Evolutionary conservation across 495 filamentous ascomycete species (phyloP).

Genomic region (Penicillium steckii): DNA sequence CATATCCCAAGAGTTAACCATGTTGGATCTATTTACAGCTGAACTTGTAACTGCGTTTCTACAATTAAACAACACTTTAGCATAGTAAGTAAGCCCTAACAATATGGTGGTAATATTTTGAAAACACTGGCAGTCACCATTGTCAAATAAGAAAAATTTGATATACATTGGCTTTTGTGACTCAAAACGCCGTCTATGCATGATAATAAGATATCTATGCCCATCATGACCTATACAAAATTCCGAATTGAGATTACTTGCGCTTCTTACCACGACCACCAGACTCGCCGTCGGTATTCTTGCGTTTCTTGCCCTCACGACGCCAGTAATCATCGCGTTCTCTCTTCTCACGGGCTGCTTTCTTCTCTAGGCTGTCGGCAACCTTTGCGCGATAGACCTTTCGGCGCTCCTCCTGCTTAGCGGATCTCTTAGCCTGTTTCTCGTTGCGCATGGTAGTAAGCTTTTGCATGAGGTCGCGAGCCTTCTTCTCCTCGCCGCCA

Average conservation of each 20-base stretch:
- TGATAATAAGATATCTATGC: slow-evolving; percentile 8
- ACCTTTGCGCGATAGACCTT: slow-evolving; percentile 78
- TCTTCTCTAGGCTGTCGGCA: slow-evolving; percentile 76
- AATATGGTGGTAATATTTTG: too few relatives aligned
- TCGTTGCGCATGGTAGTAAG: slow-evolving; percentile 89
- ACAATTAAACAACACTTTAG: too few relatives aligned
- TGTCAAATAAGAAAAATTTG: neutral
- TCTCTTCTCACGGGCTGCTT: slow-evolving; percentile 76
- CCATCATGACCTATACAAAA: slow-evolving; percentile 22
- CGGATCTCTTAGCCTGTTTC: slow-evolving; percentile 74
- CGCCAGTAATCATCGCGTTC: slow-evolving; percentile 93
- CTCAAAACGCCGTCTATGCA: slow-evolving; percentile 31
- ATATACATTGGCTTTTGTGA: slow-evolving; percentile 26
- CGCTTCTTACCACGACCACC: slow-evolving; percentile 74
- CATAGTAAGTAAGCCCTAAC: too few relatives aligned
- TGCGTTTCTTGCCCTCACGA: slow-evolving; percentile 92
- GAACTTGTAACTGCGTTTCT: too few relatives aligned
- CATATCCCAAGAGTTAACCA: too few relatives aligned
- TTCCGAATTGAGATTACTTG: slow-evolving; percentile 29
- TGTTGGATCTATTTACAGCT: too few relatives aligned
- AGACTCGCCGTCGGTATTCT: slow-evolving; percentile 54
- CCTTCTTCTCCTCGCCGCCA: slow-evolving; percentile 80
- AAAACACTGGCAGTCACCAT: neutral
- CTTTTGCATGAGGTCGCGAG: slow-evolving; percentile 89
- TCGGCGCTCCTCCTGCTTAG: slow-evolving; percentile 81